These are phyloP conservation scores for Sporisorium iseilematis-ciliati DNA, from an alignment of 1,284 basidiomycete genomes.

Conservation along the genomic window DNA sequence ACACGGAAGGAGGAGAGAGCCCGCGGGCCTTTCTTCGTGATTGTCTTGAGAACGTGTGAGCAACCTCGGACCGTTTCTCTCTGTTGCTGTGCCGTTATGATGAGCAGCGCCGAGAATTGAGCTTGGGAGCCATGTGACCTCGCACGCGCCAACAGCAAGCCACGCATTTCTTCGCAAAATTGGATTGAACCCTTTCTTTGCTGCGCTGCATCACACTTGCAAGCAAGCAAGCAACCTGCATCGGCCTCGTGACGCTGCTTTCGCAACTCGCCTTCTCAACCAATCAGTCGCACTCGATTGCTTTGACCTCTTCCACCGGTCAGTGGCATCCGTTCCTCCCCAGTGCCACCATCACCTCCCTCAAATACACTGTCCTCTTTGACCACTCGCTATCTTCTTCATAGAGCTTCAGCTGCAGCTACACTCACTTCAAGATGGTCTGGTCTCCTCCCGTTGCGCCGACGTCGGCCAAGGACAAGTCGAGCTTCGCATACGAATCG, in stretches of 20 bases:
- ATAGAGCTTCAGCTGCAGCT: neutral
- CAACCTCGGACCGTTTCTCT: too few species aligned
- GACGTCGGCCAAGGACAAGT: slow-evolving; percentile 51
- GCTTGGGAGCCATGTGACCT: slow-evolving; percentile 30
- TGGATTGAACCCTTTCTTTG: neutral
- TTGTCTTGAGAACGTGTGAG: too few species aligned
- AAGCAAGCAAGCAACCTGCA: neutral
- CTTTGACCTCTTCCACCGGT: slow-evolving; percentile 2
- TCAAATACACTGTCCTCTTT: neutral
- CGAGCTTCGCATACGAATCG: slow-evolving; percentile 75
- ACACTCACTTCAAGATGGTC: slow-evolving; percentile 23
- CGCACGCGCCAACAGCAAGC: slow-evolving; percentile 25
- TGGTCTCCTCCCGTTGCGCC: slow-evolving; percentile 52
- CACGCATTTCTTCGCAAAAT: slow-evolving; percentile 9
- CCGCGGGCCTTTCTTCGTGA: too few species aligned
- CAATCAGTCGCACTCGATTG: slow-evolving; percentile 22
- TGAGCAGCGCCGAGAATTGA: neutral
- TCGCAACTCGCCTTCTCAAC: neutral
- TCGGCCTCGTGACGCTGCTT: slow-evolving; percentile 3
- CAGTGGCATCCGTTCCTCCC: neutral
- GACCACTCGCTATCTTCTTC: neutral
- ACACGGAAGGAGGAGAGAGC: too few species aligned
- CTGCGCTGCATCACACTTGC: too few species aligned
- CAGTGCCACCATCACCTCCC: neutral
- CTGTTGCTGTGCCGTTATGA: neutral